Conservation (phyloP, 495 filamentous ascomycete genomes). For the Monascus purpureus region DNA sequence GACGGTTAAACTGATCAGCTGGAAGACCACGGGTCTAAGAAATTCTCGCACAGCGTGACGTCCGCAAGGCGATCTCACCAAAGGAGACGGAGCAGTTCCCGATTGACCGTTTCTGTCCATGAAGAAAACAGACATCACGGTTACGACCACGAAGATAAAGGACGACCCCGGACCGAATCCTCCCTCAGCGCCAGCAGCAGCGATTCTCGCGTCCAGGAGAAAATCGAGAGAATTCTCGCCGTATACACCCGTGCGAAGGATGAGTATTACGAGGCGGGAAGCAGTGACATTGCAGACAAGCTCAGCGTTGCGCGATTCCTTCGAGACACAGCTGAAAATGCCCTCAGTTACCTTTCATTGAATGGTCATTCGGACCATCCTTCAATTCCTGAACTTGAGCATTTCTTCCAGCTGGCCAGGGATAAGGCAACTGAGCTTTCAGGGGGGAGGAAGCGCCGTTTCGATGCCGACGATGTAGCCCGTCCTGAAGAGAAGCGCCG, state of each 20-base stretch:
- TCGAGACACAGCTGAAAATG: conserved; percentile 35
- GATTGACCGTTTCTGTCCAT: neutral
- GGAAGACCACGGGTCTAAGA: too few species aligned
- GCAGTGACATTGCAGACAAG: conserved; percentile 6
- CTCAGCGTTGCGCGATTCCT: conserved; percentile 29
- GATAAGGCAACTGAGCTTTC: conserved; percentile 22
- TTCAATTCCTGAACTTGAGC: conserved; percentile 19
- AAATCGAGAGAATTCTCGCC: conserved; percentile 16
- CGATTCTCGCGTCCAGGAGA: conserved; percentile 2
- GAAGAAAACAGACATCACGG: neutral
- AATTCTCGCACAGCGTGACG: too few species aligned
- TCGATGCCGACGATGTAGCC: conserved; percentile 11
- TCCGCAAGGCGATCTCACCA: too few species aligned
- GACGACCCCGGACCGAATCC: neutral
- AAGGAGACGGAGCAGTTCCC: neutral
- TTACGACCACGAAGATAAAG: neutral
- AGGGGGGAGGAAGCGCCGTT: conserved; percentile 31
- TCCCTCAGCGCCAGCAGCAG: neutral
- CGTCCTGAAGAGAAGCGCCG: neutral
- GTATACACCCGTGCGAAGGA: conserved; percentile 25
- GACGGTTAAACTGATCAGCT: too few species aligned
- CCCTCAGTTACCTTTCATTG: conserved; percentile 18
- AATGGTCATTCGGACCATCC: conserved; percentile 10
- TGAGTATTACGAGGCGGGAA: conserved; percentile 17
- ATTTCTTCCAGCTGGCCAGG: conserved; percentile 13